These are phyloP conservation scores for Colletotrichum costaricense DNA, from an alignment of 2,329 filamentous ascomycete species.

Conservation along the genomic window DNA sequence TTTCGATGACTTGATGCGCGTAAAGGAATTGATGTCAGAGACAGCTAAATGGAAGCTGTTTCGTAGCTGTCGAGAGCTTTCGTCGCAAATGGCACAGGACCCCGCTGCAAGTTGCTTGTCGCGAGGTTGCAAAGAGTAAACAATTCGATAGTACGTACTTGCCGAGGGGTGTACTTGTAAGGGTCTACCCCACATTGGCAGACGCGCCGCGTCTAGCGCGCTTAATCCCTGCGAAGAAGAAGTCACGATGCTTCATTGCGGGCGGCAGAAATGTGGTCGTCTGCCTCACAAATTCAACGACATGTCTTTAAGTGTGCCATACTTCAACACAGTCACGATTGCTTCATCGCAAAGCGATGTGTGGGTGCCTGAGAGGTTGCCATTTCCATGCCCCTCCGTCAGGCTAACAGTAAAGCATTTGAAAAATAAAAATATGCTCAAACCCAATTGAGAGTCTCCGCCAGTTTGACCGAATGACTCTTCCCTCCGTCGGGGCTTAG, in stretches of 20 bases:
- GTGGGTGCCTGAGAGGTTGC: neutral
- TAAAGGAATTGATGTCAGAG: neutral
- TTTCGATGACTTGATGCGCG: neutral
- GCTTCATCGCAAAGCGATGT: neutral
- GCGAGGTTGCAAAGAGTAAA: conserved; percentile 31
- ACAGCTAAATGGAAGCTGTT: neutral
- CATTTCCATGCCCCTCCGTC: neutral
- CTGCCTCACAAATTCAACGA: conserved; percentile 7
- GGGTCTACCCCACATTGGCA: conserved; percentile 25
- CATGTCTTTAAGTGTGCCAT: neutral
- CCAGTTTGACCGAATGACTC: neutral
- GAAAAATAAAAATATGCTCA: neutral
- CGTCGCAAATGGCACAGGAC: neutral
- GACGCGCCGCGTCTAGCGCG: conserved; percentile 34
- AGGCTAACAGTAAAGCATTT: neutral
- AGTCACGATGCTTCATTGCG: conserved; percentile 30
- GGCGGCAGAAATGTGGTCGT: conserved; percentile 23
- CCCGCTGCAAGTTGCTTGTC: conserved; percentile 11
- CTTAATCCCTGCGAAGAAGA: conserved; percentile 22
- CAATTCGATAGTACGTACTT: conserved; percentile 27
- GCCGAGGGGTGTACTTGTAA: neutral
- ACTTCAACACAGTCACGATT: neutral
- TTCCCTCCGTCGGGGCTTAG: neutral
- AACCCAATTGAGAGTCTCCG: neutral
- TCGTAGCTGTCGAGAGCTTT: neutral